phyloP scores from a whole-genome alignment of 768 basidiomycete genomes.

The Boletus tylopilopsis region DNA sequence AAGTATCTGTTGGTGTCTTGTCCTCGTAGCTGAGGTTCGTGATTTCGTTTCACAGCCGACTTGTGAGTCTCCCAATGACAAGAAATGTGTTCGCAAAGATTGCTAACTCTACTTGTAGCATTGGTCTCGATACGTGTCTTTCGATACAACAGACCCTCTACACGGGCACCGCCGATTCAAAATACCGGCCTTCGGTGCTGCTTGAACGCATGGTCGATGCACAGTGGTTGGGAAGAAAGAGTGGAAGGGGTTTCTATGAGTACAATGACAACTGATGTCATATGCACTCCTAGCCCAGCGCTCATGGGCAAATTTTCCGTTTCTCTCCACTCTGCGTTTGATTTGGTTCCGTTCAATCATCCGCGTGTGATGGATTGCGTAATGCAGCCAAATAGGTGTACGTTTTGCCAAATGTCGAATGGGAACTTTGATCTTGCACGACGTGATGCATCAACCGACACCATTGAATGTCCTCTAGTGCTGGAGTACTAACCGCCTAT shows the following conservation, averaged over 20 bases:
- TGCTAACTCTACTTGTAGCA: constrained; percentile 42
- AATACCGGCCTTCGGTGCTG: constrained; percentile 88
- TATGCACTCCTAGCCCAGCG: too few relatives aligned
- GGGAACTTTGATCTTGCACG: too few relatives aligned
- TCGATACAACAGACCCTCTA: constrained; percentile 90
- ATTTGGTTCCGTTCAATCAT: too few relatives aligned
- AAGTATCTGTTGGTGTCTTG: constrained; percentile 2
- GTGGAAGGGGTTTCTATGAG: constrained; percentile 93
- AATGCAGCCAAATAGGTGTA: too few relatives aligned
- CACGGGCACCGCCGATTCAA: constrained; percentile 86
- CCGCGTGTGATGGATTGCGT: too few relatives aligned
- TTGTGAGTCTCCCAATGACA: constrained; percentile 22
- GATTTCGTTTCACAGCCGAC: constrained; percentile 22
- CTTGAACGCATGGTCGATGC: constrained; percentile 97
- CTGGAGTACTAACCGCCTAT: too few relatives aligned
- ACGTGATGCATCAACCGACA: too few relatives aligned
- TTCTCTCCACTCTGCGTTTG: too few relatives aligned
- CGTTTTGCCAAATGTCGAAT: too few relatives aligned
- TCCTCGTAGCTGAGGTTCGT: background rate
- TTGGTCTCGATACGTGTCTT: constrained; percentile 96
- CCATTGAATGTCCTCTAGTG: too few relatives aligned
- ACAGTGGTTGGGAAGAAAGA: constrained; percentile 90
- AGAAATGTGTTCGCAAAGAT: background rate
- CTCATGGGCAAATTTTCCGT: too few relatives aligned
- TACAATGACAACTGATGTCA: constrained; percentile 41